phyloP scores from a whole-genome alignment of 2,329 filamentous ascomycete genomes.

The Chlorencoelia australis region DNA sequence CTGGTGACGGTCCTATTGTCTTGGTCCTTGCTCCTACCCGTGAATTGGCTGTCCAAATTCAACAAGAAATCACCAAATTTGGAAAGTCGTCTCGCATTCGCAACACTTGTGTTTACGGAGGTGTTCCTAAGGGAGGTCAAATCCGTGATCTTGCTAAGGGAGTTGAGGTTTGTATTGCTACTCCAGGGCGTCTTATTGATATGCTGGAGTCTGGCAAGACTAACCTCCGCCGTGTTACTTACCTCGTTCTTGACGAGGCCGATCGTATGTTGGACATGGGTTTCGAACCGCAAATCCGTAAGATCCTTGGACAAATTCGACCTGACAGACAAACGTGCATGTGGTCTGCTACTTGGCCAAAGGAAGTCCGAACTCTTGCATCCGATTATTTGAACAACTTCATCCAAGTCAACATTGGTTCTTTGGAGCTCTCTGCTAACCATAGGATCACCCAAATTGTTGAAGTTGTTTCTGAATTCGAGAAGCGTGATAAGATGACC shows the following conservation, averaged over 20 bases:
- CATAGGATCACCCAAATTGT: constrained; percentile 97
- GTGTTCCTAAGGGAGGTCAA: constrained; percentile 95
- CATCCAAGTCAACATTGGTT: constrained; percentile 98
- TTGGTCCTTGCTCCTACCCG: constrained; percentile 92
- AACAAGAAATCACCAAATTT: constrained; percentile 97
- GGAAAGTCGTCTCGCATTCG: constrained; percentile 95
- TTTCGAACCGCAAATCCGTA: constrained; percentile 98
- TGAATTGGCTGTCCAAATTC: constrained; percentile 97
- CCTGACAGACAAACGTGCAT: constrained; percentile 98
- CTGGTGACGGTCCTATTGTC: constrained; percentile 92
- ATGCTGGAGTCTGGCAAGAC: constrained; percentile 98
- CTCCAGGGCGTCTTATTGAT: constrained; percentile 93
- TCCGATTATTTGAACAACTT: constrained; percentile 88
- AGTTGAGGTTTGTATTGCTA: constrained; percentile 98
- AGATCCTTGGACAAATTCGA: constrained; percentile 95
- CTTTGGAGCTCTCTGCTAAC: constrained; percentile 91
- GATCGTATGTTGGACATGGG: constrained; percentile 99
- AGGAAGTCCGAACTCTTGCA: constrained; percentile 90
- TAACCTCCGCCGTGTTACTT: constrained; percentile 94
- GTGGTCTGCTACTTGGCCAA: constrained; percentile 99
- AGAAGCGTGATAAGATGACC: constrained; percentile 96
- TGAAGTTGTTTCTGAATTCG: constrained; percentile 89
- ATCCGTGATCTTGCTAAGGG: constrained; percentile 90
- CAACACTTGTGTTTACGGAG: constrained; percentile 98
- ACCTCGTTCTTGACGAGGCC: constrained; percentile 95